A percentile compares a stretch with the other conserved stretches of the same genome.
Evolutionary conservation across 2,329 filamentous ascomycete species (phyloP).

Genomic region (Dactylellina haptotyla): DNA sequence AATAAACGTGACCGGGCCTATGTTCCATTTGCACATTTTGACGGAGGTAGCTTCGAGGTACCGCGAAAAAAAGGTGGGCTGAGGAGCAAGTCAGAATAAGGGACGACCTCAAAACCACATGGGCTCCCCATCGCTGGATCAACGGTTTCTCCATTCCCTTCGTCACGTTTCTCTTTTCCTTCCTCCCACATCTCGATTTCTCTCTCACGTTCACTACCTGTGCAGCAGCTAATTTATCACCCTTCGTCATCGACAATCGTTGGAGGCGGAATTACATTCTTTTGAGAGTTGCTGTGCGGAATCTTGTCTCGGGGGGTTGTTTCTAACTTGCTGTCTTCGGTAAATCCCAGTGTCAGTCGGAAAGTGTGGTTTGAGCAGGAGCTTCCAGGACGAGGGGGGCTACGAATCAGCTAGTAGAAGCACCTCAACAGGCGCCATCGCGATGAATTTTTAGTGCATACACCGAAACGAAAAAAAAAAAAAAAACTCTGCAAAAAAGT

Average conservation of each 20-base stretch:
- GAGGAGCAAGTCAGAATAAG: conserved; percentile 40
- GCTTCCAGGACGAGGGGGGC: conserved; percentile 52
- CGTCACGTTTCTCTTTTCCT: conserved; percentile 54
- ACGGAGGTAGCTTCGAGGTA: conserved; percentile 30
- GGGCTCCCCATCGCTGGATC: conserved; percentile 23
- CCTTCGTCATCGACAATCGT: conserved; percentile 40
- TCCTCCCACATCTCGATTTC: conserved; percentile 28
- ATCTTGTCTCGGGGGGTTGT: conserved; percentile 42
- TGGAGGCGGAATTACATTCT: conserved; percentile 51
- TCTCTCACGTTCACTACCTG: no score
- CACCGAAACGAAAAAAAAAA: not conserved
- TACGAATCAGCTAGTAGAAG: conserved; percentile 54
- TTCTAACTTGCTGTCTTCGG: conserved; percentile 52
- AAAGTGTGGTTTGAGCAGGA: conserved; percentile 52
- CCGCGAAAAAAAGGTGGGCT: conserved; percentile 47
- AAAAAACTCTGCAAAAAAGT: conserved; percentile 41
- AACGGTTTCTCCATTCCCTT: conserved; percentile 49
- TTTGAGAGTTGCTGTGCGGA: conserved; percentile 43
- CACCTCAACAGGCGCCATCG: conserved; percentile 55
- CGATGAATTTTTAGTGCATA: conserved; percentile 54
- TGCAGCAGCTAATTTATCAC: conserved; percentile 27
- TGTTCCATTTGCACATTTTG: conserved; percentile 40
- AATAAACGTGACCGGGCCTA: conserved; percentile 53
- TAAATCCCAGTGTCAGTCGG: conserved; percentile 49
- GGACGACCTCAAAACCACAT: conserved; percentile 48